A percentile compares a stretch with the other conserved stretches of the same genome.
Conservation (phyloP, 2,329 filamentous ascomycete species). For the Aspergillus amoenus region DNA sequence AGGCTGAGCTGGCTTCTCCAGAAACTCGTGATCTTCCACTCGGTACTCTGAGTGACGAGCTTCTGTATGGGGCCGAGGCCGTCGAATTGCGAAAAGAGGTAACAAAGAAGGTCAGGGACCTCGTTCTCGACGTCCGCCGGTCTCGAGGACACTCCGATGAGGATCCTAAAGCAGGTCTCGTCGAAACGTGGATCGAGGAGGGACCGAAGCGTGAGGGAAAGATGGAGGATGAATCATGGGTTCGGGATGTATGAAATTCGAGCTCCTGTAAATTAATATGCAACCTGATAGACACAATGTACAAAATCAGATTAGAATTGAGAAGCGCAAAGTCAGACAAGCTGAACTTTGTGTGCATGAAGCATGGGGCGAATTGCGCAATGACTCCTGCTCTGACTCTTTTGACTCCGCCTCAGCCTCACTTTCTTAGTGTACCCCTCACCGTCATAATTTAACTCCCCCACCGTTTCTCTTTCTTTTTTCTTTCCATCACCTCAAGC, state of each 20-base stretch:
- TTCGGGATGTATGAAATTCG: conserved; percentile 52
- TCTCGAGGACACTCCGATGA: conserved; percentile 74
- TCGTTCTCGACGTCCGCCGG: conserved; percentile 75
- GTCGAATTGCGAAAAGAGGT: conserved; percentile 76
- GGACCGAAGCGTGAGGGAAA: conserved; percentile 54
- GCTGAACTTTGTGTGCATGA: background rate
- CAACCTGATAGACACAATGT: conserved; percentile 10
- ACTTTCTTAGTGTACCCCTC: background rate
- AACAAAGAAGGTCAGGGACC: conserved; percentile 71
- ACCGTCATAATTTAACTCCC: conserved; percentile 1
- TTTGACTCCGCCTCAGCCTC: background rate
- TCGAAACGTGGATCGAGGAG: conserved; percentile 74
- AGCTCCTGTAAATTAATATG: conserved; percentile 16
- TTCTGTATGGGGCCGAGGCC: conserved; percentile 73
- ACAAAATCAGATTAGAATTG: background rate
- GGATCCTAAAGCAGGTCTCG: conserved; percentile 72
- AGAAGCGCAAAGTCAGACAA: background rate
- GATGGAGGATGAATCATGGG: conserved; percentile 61
- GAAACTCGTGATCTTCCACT: conserved; percentile 33
- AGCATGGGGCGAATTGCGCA: background rate
- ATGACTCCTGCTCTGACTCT: background rate
- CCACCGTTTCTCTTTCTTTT: conserved; percentile 8
- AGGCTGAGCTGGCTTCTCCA: conserved; percentile 48
- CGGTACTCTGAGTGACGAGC: conserved; percentile 63
- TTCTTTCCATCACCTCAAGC: conserved; percentile 8